These are phyloP conservation scores for Pyrenophora seminiperda DNA, from an alignment of 2,329 filamentous ascomycete genomes.

Conservation along the genomic window DNA sequence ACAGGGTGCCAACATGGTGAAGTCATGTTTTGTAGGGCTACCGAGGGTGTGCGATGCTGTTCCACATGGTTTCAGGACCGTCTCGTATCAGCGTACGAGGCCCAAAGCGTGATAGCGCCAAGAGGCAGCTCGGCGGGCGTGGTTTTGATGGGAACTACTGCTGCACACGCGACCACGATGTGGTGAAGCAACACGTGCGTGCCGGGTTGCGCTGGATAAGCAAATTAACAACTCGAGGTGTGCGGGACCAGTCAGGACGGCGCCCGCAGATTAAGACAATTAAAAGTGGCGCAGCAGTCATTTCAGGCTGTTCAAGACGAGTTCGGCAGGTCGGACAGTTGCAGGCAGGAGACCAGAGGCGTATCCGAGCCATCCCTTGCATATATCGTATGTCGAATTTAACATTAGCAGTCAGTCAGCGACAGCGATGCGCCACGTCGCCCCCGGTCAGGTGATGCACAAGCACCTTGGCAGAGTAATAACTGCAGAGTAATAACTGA, in stretches of 20 bases:
- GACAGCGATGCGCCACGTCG: no score
- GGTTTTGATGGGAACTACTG: slow-evolving; percentile 12
- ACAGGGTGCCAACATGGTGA: slow-evolving; percentile 17
- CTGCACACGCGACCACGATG: background rate
- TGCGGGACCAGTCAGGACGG: background rate
- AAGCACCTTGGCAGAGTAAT: no score
- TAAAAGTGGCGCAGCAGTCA: background rate
- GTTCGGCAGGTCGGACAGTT: background rate
- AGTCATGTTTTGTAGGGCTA: slow-evolving; percentile 19
- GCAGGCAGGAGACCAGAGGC: background rate
- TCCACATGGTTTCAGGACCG: slow-evolving; percentile 39
- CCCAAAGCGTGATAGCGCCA: slow-evolving; percentile 14
- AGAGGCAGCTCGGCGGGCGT: slow-evolving; percentile 2
- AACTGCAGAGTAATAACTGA: background rate
- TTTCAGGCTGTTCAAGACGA: background rate
- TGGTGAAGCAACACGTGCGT: slow-evolving; percentile 8
- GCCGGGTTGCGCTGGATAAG: background rate
- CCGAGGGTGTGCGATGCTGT: slow-evolving; percentile 25
- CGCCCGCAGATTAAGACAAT: background rate
- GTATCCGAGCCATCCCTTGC: background rate
- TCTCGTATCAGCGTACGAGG: slow-evolving; percentile 28
- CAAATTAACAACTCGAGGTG: background rate
- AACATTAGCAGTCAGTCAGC: no score
- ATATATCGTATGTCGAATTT: no score
- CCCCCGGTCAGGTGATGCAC: no score